Conservation (phyloP, 2,329 filamentous ascomycete species). For the Pleomassaria siparia region DNA sequence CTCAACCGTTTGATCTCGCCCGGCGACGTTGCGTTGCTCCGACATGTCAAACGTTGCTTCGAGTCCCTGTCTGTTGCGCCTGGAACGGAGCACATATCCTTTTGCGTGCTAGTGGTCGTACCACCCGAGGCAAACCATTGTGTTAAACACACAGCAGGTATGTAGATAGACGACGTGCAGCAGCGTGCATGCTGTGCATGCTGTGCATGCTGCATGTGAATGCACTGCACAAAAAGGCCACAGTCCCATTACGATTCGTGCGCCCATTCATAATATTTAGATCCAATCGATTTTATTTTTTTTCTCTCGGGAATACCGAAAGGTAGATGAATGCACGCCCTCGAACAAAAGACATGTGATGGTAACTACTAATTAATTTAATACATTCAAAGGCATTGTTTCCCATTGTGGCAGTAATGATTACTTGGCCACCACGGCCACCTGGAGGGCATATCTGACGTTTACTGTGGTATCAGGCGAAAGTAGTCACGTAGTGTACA, state of each 20-base stretch:
- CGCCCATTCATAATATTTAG: too few relatives aligned
- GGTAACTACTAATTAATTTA: background rate
- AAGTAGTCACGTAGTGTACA: too few relatives aligned
- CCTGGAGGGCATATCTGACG: too few relatives aligned
- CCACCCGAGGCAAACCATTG: slow-evolving; percentile 14
- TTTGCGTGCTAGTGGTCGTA: slow-evolving; percentile 11
- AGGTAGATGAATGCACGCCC: too few relatives aligned
- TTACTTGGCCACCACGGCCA: too few relatives aligned
- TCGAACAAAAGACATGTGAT: too few relatives aligned
- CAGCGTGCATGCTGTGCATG: slow-evolving; percentile 2
- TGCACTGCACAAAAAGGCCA: slow-evolving; percentile 14
- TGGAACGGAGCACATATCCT: slow-evolving; percentile 1
- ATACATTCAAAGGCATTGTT: background rate
- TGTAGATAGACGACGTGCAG: background rate
- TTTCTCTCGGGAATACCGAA: background rate
- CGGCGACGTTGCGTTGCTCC: background rate
- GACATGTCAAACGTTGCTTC: background rate
- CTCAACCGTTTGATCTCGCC: too few relatives aligned
- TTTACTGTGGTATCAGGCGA: too few relatives aligned
- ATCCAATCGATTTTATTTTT: too few relatives aligned
- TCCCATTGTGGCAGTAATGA: too few relatives aligned
- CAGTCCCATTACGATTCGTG: slow-evolving; percentile 2
- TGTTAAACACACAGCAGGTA: too few relatives aligned
- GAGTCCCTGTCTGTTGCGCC: background rate
- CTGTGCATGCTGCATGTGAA: slow-evolving; percentile 9